Base-by-base conservation (phyloP, 2,329 filamentous ascomycete species). In the Beauveria sp. region DNA sequence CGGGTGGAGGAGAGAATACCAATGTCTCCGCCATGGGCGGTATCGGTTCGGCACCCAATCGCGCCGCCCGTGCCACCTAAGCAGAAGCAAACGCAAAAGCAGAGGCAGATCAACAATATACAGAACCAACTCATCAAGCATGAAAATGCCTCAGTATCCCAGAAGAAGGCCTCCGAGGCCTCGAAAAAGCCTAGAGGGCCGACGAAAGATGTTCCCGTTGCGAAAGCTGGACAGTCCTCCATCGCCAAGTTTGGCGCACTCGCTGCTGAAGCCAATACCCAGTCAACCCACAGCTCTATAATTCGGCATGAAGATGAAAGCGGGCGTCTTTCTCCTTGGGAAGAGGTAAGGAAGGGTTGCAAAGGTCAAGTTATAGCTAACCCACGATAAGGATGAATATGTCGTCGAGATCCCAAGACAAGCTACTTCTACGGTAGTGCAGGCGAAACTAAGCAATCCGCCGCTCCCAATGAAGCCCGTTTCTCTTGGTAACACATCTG, bases 321-420 rank as follows among this genome's bases (percentile, higher is more conserved):
- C 10, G 68, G 68, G 34, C 65, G 69, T 24, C 61, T 71, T 24
- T 68, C 68, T 26, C 66, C 69, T 40, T 71, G 67, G 69, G 65
- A 67, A 43, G 64, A 66, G 43, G 67, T 69, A 37, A 62, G 63
- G 9, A 6, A 46, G 2, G 28, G 12, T 7, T 61, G 40, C 50
- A 7, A 4, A 48, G 30, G 8, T 9, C 20, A 7, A 6, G 61
- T 64, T 5, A 18, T 41, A 3, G 22, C 40, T 60, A n/a, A 60
- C 43, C 12, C 5, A 26, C 24, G 4, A 20, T 18, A 14, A 60
- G 58, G 58, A 60, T 48, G 41, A 54, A 6, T 30, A n/a, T 12
- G 30, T 22, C 22, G 50, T 47, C 24, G 26, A 44, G 22, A 37
- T 34, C n/a, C 37, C 22, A 22, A 20, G 6, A 8, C 22, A 28